These are phyloP conservation scores for Hypoxylon fragiforme DNA, from an alignment of 495 filamentous ascomycete species.

Conservation along the genomic window DNA sequence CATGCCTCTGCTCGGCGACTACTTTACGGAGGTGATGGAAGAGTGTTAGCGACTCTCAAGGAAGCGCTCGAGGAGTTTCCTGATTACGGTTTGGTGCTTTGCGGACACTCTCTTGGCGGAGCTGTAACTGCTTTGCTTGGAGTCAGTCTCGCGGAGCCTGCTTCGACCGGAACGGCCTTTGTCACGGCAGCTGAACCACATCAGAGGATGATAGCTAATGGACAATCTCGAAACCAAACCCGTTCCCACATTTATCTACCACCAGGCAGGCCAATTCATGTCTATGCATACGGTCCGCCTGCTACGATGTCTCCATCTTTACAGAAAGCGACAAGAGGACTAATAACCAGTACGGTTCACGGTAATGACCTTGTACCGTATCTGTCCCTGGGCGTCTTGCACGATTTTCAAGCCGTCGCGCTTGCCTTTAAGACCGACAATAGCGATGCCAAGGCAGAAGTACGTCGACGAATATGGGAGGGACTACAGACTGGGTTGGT, in stretches of 20 bases:
- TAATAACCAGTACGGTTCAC: slow-evolving; percentile 76
- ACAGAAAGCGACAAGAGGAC: slow-evolving; percentile 68
- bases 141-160: slow-evolving; percentile 70
- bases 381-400: slow-evolving; percentile 72
- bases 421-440: slow-evolving; percentile 73
- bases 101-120: slow-evolving; percentile 76
- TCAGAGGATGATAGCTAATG: slow-evolving; percentile 46
- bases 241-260: slow-evolving; percentile 57
- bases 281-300: slow-evolving; percentile 79
- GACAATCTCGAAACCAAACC: slow-evolving; percentile 12
- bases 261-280: slow-evolving; percentile 69
- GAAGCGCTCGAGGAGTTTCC: slow-evolving; percentile 71
- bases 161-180: slow-evolving; percentile 46
- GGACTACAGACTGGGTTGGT: slow-evolving; percentile 54
- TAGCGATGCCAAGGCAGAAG: slow-evolving; percentile 64
- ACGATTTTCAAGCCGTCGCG: slow-evolving; percentile 73
- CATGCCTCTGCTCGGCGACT: slow-evolving; percentile 74
- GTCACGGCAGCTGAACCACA: slow-evolving; percentile 52
- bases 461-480: slow-evolving; percentile 67
- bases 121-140: slow-evolving; percentile 74
- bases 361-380: slow-evolving; percentile 73
- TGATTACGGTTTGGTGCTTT: slow-evolving; percentile 75
- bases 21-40: slow-evolving; percentile 64
- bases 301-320: slow-evolving; percentile 73
- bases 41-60: slow-evolving; percentile 68